phyloP scores from a whole-genome alignment of 495 filamentous ascomycete genomes.

The Trypethelium eluteriae region DNA sequence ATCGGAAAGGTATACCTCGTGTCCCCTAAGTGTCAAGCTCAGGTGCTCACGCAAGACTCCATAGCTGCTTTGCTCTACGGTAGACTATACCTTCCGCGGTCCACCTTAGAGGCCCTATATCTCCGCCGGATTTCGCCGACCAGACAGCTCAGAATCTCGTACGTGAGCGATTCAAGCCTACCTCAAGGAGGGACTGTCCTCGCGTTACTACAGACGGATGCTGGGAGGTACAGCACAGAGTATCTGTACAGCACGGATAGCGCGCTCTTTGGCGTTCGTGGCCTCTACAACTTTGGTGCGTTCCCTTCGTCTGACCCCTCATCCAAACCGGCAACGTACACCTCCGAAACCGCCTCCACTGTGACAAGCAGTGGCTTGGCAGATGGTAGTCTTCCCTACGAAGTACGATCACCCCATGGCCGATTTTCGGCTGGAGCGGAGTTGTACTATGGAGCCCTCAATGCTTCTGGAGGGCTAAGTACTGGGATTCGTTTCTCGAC shows the following conservation, averaged over 20 bases:
- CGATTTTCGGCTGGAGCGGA: slow-evolving; percentile 62
- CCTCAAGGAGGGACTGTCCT: slow-evolving; percentile 69
- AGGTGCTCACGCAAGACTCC: not conserved
- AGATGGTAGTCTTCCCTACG: not conserved
- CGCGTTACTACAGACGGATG: slow-evolving; percentile 77
- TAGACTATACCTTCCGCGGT: slow-evolving; percentile 74
- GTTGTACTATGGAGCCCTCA: slow-evolving; percentile 85
- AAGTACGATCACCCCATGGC: slow-evolving; percentile 24
- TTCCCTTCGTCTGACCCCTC: slow-evolving; percentile 45
- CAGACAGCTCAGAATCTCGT: slow-evolving; percentile 68
- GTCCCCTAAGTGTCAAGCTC: not conserved
- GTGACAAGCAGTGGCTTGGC: slow-evolving; percentile 5
- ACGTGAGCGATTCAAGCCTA: slow-evolving; percentile 68
- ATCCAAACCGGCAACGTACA: slow-evolving; percentile 20
- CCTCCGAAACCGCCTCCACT: slow-evolving; percentile 16
- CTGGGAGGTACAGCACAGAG: slow-evolving; percentile 80
- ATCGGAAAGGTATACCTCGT: slow-evolving; percentile 32
- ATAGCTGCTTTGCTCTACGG: slow-evolving; percentile 73
- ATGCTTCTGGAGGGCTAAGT: slow-evolving; percentile 78
- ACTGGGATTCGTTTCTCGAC: slow-evolving; percentile 84
- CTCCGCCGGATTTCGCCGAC: slow-evolving; percentile 72
- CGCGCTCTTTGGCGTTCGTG: slow-evolving; percentile 75
- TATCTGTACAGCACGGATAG: slow-evolving; percentile 90
- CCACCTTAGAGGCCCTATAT: slow-evolving; percentile 80
- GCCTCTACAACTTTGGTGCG: slow-evolving; percentile 88